Conservation (phyloP, 202 grass and related monocot species). For the Schoenoplectus tabernaemontani region DNA sequence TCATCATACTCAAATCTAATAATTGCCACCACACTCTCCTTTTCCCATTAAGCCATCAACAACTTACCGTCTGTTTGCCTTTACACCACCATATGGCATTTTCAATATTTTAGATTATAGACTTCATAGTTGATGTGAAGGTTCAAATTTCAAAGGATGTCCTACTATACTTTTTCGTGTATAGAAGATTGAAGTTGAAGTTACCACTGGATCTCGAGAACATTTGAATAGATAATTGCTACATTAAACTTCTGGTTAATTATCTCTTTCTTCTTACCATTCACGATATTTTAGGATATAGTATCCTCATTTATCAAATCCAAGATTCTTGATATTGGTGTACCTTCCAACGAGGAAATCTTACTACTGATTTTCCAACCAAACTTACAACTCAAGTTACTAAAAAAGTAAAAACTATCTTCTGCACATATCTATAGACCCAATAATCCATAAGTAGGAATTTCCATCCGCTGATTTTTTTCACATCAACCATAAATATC, state of each 20-base stretch:
- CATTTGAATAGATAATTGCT: not conserved
- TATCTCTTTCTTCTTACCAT: conserved; percentile 6
- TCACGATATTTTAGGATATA: not conserved
- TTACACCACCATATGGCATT: not conserved
- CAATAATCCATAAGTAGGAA: not conserved
- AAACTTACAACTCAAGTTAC: conserved; percentile 20
- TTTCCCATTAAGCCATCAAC: conserved; percentile 8
- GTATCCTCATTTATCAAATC: conserved; percentile 11
- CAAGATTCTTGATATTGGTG: conserved; percentile 24
- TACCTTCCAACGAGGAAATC: conserved; percentile 24
- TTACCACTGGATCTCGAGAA: not conserved
- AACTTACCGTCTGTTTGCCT: conserved; percentile 1
- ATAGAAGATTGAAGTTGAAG: conserved; percentile 20
- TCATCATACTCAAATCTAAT: conserved; percentile 2
- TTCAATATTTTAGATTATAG: not conserved
- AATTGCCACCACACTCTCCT: conserved; percentile 1
- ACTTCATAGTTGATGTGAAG: not conserved
- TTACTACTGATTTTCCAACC: conserved; percentile 23
- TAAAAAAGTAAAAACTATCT: conserved; percentile 1
- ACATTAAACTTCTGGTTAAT: not conserved
- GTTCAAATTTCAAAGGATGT: not conserved
- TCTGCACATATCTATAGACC: not conserved
- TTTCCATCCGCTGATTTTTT: not conserved
- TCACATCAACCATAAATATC: not conserved
- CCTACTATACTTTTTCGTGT: not conserved